Evolutionary conservation across 2,329 filamentous ascomycete genomes (phyloP).

Genomic region (Cryoendolithus antarcticus): DNA sequence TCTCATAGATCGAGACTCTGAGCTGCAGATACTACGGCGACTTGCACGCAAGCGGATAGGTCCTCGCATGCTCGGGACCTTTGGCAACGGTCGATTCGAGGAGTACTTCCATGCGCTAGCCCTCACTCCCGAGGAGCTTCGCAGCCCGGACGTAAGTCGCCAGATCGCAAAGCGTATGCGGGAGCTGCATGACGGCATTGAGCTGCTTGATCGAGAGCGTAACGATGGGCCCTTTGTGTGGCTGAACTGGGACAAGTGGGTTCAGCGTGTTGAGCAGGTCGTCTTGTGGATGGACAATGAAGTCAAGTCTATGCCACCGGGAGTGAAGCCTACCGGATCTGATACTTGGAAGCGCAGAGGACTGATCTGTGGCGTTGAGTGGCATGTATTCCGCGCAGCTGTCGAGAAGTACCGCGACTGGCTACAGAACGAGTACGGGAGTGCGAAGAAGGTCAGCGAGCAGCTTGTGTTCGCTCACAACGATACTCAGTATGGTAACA

Average conservation of each 20-base stretch:
- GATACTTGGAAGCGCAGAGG: slow-evolving; percentile 57
- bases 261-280: slow-evolving; percentile 52
- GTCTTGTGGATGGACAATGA: slow-evolving; percentile 49
- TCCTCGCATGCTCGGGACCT: slow-evolving; percentile 79
- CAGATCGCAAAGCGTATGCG: slow-evolving; percentile 97
- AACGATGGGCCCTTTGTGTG: slow-evolving; percentile 72
- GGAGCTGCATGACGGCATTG: slow-evolving; percentile 87
- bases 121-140: slow-evolving; percentile 63
- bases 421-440: slow-evolving; percentile 61
- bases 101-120: slow-evolving; percentile 81
- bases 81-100: slow-evolving; percentile 89
- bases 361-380: slow-evolving; percentile 75
- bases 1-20: slow-evolving; percentile 84
- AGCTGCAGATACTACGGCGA: slow-evolving; percentile 73
- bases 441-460: slow-evolving; percentile 52
- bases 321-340: slow-evolving; percentile 26
- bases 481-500: slow-evolving; percentile 98
- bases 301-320: slow-evolving; percentile 35
- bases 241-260: slow-evolving; percentile 92
- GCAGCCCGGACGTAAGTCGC: slow-evolving; percentile 68
- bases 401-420: slow-evolving; percentile 67
- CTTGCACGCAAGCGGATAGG: slow-evolving; percentile 88
- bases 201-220: slow-evolving; percentile 66
- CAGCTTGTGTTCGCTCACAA: slow-evolving; percentile 92
- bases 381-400: slow-evolving; percentile 61